phyloP scores from a whole-genome alignment of 495 filamentous ascomycete genomes.

The Lasiosphaeria miniovina region DNA sequence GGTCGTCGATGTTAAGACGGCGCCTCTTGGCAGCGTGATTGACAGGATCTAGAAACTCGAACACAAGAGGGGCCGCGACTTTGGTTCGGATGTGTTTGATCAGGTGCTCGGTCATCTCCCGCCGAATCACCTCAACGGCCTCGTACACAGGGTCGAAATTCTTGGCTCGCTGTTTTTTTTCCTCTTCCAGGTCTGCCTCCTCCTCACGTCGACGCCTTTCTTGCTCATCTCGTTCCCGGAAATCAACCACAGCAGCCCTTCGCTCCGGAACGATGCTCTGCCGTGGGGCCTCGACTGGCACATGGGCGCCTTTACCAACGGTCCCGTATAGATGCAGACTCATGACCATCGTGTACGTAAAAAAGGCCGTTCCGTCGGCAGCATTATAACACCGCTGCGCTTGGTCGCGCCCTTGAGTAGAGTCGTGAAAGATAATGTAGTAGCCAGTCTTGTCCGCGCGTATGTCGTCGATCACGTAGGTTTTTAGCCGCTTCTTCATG shows the following conservation, averaged over 20 bases:
- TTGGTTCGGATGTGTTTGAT: slow-evolving; percentile 81
- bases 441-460: slow-evolving; percentile 82
- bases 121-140: slow-evolving; percentile 69
- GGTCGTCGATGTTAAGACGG: slow-evolving; percentile 72
- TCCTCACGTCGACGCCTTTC: slow-evolving; percentile 54
- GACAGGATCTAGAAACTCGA: slow-evolving; percentile 78
- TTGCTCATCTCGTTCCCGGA: slow-evolving; percentile 48
- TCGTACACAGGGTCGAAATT: slow-evolving; percentile 84
- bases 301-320: slow-evolving; percentile 59
- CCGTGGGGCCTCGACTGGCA: slow-evolving; percentile 28
- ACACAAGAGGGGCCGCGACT: slow-evolving; percentile 76
- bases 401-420: slow-evolving; percentile 69
- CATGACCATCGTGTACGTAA: slow-evolving; percentile 94
- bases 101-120: slow-evolving; percentile 80
- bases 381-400: slow-evolving; percentile 70
- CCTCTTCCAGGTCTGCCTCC: slow-evolving; percentile 75
- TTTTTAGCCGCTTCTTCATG: slow-evolving; percentile 79
- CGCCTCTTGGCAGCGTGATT: slow-evolving; percentile 72
- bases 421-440: slow-evolving; percentile 83
- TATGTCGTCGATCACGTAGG: slow-evolving; percentile 72
- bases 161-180: slow-evolving; percentile 76
- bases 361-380: slow-evolving; percentile 72
- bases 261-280: slow-evolving; percentile 34
- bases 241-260: slow-evolving; percentile 36
- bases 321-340: slow-evolving; percentile 68